Evolutionary conservation across 306 rosid genomes (phyloP), one percentile per base, ranked within the genome.

Genomic region (Aeschynomene evenia): DNA sequence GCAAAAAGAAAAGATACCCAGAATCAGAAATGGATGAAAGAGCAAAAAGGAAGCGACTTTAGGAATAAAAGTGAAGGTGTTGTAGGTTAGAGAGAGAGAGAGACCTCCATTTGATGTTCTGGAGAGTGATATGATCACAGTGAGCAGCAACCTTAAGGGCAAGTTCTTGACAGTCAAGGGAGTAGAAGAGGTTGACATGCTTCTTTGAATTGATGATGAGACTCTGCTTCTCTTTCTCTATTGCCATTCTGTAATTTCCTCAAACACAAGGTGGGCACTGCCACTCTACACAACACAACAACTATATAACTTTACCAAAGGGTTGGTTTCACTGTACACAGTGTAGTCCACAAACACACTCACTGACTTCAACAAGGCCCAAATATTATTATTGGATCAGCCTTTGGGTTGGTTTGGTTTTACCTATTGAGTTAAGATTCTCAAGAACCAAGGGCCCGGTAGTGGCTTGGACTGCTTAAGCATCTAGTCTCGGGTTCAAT

Each of bases 101-200:
- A 56, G 28, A 88, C 98, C 98, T 94, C 98, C 98, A 94, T 65
- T 77, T 87, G 87, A 94, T 90, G 66, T 85, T 82, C 82, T 90
- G 98, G 56, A 90, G 95, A 73, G 75, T 86, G 79, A 90, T 87
- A 58, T 48, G 72, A 58, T 69, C 72, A 1, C 86, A 90, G 15
- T 74, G 83, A 78, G 89, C 83, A 62, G 98, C 89, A 56, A 90
- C 86, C 63, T 88, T 82, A 4, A 62, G 80, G 11, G 99, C 99
- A 70, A 94, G 96, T 14, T 88, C 96, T 82, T 94, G 83, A 43
- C 88, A 91, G 42, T 94, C 97, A 16, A 80, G 74, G 42, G 88
- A 88, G 85, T 84, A 94, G 81, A 91, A 90, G 26, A 94, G 90
- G 58, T 79, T 81, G 37, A 94, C 87, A 23, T 75, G 89, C 82